phyloP scores from a whole-genome alignment of 1,139 yeast species.

The Hansenula sp. region DNA sequence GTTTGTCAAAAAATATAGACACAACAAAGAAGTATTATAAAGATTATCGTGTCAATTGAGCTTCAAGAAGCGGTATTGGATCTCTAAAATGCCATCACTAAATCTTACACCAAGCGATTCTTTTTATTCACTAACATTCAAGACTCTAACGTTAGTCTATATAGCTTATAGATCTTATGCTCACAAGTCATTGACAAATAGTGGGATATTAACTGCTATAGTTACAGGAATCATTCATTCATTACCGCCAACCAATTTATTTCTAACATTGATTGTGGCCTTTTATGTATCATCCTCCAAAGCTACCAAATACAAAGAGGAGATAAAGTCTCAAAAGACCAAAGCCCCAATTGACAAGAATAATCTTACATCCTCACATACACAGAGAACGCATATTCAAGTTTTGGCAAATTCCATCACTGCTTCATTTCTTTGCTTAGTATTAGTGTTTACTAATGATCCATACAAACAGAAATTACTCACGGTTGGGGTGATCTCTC shows the following conservation, averaged over 20 bases:
- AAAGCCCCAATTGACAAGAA: slow-evolving; percentile 22
- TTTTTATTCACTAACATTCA: slow-evolving; percentile 5
- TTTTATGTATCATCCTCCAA: slow-evolving; percentile 38
- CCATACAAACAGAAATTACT: slow-evolving; percentile 6
- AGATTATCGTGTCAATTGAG: too few relatives aligned
- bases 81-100: not conserved
- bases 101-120: not conserved
- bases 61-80: too few relatives aligned
- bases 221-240: slow-evolving; percentile 37
- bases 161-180: slow-evolving; percentile 27
- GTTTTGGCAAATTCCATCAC: slow-evolving; percentile 38
- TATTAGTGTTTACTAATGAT: slow-evolving; percentile 11
- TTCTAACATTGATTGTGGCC: slow-evolving; percentile 29
- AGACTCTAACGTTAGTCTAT: slow-evolving; percentile 6
- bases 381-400: slow-evolving; percentile 35
- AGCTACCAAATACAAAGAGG: slow-evolving; percentile 33
- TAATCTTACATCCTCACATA: slow-evolving; percentile 10
- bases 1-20: too few relatives aligned
- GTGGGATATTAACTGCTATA: slow-evolving; percentile 34
- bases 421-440: slow-evolving; percentile 25
- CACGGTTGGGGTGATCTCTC: slow-evolving; percentile 33
- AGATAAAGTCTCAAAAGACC: slow-evolving; percentile 18
- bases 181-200: slow-evolving; percentile 32
- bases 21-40: too few relatives aligned
- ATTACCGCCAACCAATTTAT: slow-evolving; percentile 31